Conservation (phyloP, 2,329 filamentous ascomycete species). For the Apiospora malaysiana region DNA sequence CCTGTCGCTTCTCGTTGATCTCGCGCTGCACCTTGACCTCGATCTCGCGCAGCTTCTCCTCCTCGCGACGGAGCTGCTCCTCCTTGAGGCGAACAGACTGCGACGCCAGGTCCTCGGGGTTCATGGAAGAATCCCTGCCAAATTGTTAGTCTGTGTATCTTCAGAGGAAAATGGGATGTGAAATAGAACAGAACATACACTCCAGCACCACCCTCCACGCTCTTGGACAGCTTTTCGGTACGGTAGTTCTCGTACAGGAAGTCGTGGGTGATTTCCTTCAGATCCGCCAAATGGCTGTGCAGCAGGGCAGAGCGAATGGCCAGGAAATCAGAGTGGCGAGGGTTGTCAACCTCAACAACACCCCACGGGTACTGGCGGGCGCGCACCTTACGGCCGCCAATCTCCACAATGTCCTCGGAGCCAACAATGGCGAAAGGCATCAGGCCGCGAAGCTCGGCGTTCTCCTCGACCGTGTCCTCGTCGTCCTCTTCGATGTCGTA, state of each 20-base stretch:
- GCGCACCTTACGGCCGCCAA: conserved; percentile 88
- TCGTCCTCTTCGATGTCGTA: conserved; percentile 99
- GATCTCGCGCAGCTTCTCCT: conserved; percentile 99
- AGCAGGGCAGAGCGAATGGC: conserved; percentile 95
- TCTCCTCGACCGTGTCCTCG: conserved; percentile 98
- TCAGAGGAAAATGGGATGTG: conserved; percentile 3
- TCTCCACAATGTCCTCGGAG: conserved; percentile 93
- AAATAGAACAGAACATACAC: conserved; percentile 70
- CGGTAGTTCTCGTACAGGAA: conserved; percentile 99
- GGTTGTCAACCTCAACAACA: conserved; percentile 98
- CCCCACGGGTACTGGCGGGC: conserved; percentile 99
- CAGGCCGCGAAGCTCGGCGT: conserved; percentile 92
- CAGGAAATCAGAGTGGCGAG: conserved; percentile 97
- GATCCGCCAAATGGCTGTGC: conserved; percentile 95
- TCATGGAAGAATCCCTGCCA: conserved; percentile 83
- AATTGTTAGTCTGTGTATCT: conserved; percentile 42
- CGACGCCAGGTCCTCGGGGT: conserved; percentile 94
- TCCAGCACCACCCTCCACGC: conserved; percentile 87
- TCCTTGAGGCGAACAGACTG: conserved; percentile 99
- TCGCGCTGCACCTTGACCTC: conserved; percentile 99
- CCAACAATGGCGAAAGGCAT: conserved; percentile 99
- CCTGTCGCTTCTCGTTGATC: conserved; percentile 99
- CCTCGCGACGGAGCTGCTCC: conserved; percentile 97
- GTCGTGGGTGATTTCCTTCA: conserved; percentile 99
- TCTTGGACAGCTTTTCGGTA: conserved; percentile 99